These are phyloP conservation scores for Neurospora sp. DNA, from an alignment of 495 filamentous ascomycete genomes.

Conservation along the genomic window DNA sequence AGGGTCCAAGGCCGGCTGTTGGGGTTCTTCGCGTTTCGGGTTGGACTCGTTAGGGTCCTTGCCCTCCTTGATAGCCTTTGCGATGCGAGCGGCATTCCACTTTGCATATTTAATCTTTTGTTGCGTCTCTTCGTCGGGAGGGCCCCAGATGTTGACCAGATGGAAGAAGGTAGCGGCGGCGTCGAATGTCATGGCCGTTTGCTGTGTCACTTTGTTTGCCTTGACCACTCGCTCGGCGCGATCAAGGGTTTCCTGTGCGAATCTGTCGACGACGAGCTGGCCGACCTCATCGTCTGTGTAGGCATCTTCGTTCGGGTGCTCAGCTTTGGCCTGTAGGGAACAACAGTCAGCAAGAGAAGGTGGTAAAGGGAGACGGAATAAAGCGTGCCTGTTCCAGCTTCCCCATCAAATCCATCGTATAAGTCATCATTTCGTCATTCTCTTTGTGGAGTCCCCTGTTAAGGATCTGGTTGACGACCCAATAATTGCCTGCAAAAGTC, in stretches of 20 bases:
- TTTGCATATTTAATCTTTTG: constrained; percentile 93
- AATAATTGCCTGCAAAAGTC: constrained; percentile 64
- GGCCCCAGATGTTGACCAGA: constrained; percentile 71
- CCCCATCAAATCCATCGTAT: constrained; percentile 79
- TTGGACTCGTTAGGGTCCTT: constrained; percentile 90
- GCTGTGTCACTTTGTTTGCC: constrained; percentile 77
- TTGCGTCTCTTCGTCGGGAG: constrained; percentile 62
- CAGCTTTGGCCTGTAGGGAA: constrained; percentile 49
- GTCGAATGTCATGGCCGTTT: constrained; percentile 88
- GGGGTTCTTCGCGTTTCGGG: constrained; percentile 46
- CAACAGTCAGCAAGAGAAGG: not conserved
- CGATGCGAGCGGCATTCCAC: constrained; percentile 86
- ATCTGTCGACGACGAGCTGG: constrained; percentile 88
- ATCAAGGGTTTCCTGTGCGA: constrained; percentile 76
- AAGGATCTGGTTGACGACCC: constrained; percentile 87
- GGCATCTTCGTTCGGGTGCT: constrained; percentile 47
- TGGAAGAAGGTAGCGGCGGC: constrained; percentile 90
- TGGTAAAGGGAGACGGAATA: not conserved
- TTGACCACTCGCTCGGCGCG: constrained; percentile 73
- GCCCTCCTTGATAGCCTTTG: constrained; percentile 81
- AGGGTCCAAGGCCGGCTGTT: constrained; percentile 39
- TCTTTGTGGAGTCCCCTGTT: constrained; percentile 62
- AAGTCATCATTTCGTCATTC: constrained; percentile 63
- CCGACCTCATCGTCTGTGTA: constrained; percentile 73
- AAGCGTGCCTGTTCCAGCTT: constrained; percentile 69